Evolutionary conservation across 345 rosid genomes (phyloP).

Genomic region (Salix purpurea): DNA sequence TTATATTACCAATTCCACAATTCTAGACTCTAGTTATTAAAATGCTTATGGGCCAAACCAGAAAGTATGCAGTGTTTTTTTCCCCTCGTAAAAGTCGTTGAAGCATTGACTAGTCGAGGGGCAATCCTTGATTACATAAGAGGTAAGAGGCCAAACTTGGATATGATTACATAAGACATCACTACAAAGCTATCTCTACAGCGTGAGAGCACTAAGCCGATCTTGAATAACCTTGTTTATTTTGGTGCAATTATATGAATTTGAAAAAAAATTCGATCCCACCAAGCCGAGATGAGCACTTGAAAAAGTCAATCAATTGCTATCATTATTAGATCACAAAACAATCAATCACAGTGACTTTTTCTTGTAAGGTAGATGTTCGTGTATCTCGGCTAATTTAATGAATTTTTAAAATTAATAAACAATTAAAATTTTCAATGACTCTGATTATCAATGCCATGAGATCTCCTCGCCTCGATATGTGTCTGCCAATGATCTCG

Average conservation of each 20-base stretch:
- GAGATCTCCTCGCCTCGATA: not conserved
- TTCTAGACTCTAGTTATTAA: not conserved
- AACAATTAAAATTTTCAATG: too few species aligned
- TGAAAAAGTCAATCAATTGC: not conserved
- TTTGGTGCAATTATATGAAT: not conserved
- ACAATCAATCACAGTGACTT: not conserved
- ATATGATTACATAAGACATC: not conserved
- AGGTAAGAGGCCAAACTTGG: not conserved
- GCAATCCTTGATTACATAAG: too few species aligned
- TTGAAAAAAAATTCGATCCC: not conserved
- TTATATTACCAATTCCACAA: not conserved
- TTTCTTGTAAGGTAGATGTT: too few species aligned
- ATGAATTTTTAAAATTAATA: rapidly evolving
- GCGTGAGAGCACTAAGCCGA: not conserved
- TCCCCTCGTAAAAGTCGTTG: not conserved
- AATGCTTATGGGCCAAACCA: not conserved
- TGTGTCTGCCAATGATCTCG: not conserved
- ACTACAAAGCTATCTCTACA: not conserved
- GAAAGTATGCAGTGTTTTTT: not conserved
- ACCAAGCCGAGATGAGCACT: not conserved
- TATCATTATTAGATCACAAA: not conserved
- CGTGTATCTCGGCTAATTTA: too few species aligned
- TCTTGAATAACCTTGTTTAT: not conserved
- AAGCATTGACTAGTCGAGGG: too few species aligned
- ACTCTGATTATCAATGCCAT: not conserved